These are phyloP conservation scores for Hyaloscypha hepaticicola DNA, from an alignment of 495 filamentous ascomycete species.

Conservation along the genomic window DNA sequence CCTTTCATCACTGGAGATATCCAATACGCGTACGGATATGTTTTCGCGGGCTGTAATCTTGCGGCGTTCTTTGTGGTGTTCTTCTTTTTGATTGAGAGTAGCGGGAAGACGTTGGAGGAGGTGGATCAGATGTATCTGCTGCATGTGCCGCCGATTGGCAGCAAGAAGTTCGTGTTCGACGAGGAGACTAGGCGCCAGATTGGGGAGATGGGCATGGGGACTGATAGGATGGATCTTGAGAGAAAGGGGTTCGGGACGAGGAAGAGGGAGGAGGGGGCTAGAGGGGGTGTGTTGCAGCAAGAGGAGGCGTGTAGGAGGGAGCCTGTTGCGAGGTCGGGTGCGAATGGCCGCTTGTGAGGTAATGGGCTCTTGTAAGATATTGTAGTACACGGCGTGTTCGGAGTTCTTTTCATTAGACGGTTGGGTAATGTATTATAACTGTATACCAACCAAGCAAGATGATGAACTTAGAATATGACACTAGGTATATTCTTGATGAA, in stretches of 20 bases:
- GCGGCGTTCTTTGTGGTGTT: constrained; percentile 64
- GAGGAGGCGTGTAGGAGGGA: neutral
- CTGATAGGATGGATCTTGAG: constrained; percentile 17
- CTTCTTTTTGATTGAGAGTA: constrained; percentile 76
- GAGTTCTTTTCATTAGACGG: too few relatives aligned
- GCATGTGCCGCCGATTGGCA: constrained; percentile 68
- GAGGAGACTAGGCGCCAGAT: constrained; percentile 23
- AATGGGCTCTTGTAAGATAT: too few relatives aligned
- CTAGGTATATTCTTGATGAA: too few relatives aligned
- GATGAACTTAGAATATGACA: too few relatives aligned
- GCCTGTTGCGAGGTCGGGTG: neutral
- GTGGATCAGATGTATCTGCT: constrained; percentile 79
- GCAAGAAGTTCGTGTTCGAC: constrained; percentile 46
- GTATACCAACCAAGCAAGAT: too few relatives aligned
- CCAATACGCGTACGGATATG: constrained; percentile 73
- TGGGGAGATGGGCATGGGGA: neutral
- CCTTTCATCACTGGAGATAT: constrained; percentile 71
- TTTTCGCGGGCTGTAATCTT: constrained; percentile 72
- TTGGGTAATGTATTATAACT: too few relatives aligned
- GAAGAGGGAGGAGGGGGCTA: neutral
- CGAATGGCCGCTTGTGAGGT: neutral
- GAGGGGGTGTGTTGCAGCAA: neutral
- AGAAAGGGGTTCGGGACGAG: neutral
- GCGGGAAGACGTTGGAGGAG: constrained; percentile 69
- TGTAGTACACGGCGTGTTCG: too few relatives aligned